phyloP scores from a whole-genome alignment of 345 rosid genomes.

The Aurinia saxatilis region DNA sequence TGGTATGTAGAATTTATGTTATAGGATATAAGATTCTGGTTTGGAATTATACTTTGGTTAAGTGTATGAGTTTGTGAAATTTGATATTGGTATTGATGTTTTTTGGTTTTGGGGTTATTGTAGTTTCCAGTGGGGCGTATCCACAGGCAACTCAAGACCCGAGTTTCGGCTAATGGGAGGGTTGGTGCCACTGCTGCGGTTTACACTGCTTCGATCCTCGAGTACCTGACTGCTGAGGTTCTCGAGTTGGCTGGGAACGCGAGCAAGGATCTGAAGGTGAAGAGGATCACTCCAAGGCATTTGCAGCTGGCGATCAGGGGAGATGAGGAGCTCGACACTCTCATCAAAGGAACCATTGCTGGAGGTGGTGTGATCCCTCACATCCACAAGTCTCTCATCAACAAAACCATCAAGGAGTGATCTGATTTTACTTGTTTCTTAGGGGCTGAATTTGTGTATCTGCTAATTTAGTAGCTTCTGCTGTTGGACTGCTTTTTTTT shows the following conservation, averaged over 20 bases:
- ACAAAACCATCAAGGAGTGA: constrained; percentile 73
- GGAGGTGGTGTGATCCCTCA: constrained; percentile 89
- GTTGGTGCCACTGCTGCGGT: constrained; percentile 91
- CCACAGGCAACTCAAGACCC: constrained; percentile 60
- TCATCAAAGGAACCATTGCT: constrained; percentile 72
- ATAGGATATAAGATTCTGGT: no score
- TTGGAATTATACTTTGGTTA: no score
- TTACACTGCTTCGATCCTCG: constrained; percentile 66
- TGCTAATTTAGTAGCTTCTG: constrained; percentile 15
- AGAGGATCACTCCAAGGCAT: constrained; percentile 65
- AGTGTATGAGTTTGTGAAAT: no score
- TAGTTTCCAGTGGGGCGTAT: constrained; percentile 80
- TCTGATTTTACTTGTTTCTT: not conserved
- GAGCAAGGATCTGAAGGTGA: constrained; percentile 76
- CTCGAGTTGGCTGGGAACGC: constrained; percentile 74
- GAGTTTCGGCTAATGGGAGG: constrained; percentile 55
- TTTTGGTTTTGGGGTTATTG: no score
- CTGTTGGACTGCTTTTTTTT: constrained; percentile 6
- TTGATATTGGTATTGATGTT: not conserved
- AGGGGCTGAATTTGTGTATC: not conserved
- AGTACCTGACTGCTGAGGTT: constrained; percentile 74
- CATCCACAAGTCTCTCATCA: constrained; percentile 86
- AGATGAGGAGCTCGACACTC: constrained; percentile 61
- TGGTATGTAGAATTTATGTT: no score
- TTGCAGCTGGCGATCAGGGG: constrained; percentile 57